phyloP scores from a whole-genome alignment of 495 filamentous ascomycete genomes.

The Sordaria brevicollis region DNA sequence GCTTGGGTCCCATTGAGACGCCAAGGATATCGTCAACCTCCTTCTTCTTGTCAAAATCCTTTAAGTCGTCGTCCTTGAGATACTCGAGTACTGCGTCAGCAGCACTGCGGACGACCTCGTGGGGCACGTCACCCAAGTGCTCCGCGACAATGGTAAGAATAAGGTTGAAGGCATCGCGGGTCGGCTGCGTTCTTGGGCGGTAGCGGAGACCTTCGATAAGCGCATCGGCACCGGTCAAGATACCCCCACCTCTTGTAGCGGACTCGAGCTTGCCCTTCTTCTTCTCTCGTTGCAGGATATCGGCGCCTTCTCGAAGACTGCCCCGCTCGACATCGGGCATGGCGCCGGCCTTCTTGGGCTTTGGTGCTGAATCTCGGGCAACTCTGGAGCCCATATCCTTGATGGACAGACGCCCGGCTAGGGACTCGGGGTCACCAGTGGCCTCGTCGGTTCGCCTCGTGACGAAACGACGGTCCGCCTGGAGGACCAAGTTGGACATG shows the following conservation, averaged over 20 bases:
- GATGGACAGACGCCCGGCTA: slow-evolving; percentile 87
- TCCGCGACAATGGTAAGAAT: slow-evolving; percentile 84
- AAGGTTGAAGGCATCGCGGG: slow-evolving; percentile 88
- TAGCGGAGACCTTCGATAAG: slow-evolving; percentile 77
- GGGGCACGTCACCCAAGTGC: slow-evolving; percentile 85
- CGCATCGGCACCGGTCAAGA: slow-evolving; percentile 76
- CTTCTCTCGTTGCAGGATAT: slow-evolving; percentile 78
- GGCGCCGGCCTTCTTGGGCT: slow-evolving; percentile 59
- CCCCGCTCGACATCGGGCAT: slow-evolving; percentile 64
- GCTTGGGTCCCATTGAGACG: slow-evolving; percentile 68
- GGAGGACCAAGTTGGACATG: slow-evolving; percentile 99
- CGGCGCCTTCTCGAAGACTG: slow-evolving; percentile 70
- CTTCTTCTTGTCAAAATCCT: slow-evolving; percentile 97
- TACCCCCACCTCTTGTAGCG: slow-evolving; percentile 61
- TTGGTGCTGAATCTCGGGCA: slow-evolving; percentile 67
- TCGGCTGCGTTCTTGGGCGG: slow-evolving; percentile 82
- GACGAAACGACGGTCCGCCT: slow-evolving; percentile 94
- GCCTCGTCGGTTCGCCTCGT: slow-evolving; percentile 86
- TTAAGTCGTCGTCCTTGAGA: slow-evolving; percentile 90
- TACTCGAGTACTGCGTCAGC: slow-evolving; percentile 86
- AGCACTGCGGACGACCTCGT: slow-evolving; percentile 87
- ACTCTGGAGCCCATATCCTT: slow-evolving; percentile 87
- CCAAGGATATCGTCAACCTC: slow-evolving; percentile 91
- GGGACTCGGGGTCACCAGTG: slow-evolving; percentile 93
- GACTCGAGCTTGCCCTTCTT: slow-evolving; percentile 75